These are phyloP conservation scores for Leishmania tropica DNA, from an alignment of 208 protist species.

Conservation along the genomic window DNA sequence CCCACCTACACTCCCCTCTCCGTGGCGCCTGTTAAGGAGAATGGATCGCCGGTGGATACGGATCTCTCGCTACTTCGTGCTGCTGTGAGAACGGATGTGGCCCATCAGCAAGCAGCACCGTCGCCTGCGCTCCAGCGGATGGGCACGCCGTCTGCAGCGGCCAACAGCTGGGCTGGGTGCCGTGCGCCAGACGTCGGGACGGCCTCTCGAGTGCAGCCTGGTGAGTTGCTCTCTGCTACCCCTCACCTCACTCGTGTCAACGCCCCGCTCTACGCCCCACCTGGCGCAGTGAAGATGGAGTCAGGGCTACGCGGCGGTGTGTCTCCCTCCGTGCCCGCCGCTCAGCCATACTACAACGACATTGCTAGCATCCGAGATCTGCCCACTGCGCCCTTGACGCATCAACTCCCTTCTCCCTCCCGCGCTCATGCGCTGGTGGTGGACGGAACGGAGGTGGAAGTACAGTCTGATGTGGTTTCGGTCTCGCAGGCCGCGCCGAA, in stretches of 20 bases:
- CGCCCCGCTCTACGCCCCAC: conserved; percentile 27
- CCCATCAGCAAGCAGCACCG: neutral
- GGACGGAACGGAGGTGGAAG: conserved; percentile 18
- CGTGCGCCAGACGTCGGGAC: neutral
- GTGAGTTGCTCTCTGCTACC: neutral
- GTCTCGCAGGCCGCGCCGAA: conserved; percentile 15
- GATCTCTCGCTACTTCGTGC: conserved; percentile 16
- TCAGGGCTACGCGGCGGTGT: neutral
- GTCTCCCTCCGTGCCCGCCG: neutral
- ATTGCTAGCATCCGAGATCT: conserved; percentile 9
- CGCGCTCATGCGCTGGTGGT: neutral
- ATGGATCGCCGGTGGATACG: conserved; percentile 1
- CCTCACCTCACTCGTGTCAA: conserved; percentile 19
- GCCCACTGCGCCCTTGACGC: neutral
- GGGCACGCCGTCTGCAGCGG: neutral
- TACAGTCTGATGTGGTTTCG: conserved; percentile 23
- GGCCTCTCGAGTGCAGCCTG: neutral
- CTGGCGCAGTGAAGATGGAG: neutral
- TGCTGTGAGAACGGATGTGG: conserved; percentile 17
- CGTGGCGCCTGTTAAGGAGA: conserved; percentile 23
- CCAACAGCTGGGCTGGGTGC: neutral
- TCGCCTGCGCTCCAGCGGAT: neutral
- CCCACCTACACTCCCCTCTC: conserved; percentile 44
- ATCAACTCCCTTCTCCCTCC: neutral
- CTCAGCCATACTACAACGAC: conserved; percentile 11